Conservation (phyloP, 2,329 filamentous ascomycete genomes). For the Colletotrichum horii region DNA sequence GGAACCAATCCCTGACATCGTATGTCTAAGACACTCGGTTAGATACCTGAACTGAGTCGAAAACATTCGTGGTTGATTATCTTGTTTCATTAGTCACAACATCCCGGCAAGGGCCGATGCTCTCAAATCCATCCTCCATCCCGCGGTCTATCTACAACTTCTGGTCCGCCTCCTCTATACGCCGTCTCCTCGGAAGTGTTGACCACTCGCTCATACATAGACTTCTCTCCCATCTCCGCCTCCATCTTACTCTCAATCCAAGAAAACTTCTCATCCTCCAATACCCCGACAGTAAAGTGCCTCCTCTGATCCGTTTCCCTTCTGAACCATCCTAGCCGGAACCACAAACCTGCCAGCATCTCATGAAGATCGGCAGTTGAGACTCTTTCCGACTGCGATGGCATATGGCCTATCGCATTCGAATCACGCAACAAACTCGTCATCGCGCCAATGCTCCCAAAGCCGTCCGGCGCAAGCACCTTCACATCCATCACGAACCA, state of each 20-base stretch:
- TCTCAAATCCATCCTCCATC: neutral
- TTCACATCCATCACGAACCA: neutral
- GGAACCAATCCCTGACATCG: too few species aligned
- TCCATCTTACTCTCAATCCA: neutral
- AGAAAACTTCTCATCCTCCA: neutral
- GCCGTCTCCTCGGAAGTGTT: neutral
- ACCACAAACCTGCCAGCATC: neutral
- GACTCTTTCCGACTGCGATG: neutral
- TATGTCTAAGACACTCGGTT: too few species aligned
- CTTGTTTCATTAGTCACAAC: neutral
- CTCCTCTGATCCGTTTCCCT: neutral
- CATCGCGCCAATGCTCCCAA: neutral
- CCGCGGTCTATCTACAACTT: neutral
- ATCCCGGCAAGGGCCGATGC: too few species aligned
- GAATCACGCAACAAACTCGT: neutral
- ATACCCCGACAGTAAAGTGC: neutral
- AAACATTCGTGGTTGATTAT: neutral
- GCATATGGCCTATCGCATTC: neutral
- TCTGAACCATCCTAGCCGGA: neutral
- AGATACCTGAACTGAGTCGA: too few species aligned
- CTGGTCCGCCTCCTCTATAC: neutral
- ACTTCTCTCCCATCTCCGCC: neutral
- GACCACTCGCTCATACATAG: neutral
- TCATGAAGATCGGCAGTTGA: neutral
- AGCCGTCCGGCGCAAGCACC: neutral